A percentile compares a stretch with the other conserved stretches of the same genome.
phyloP scores from a whole-genome alignment of 2,329 filamentous ascomycete genomes.

The Ilyonectria destructans region DNA sequence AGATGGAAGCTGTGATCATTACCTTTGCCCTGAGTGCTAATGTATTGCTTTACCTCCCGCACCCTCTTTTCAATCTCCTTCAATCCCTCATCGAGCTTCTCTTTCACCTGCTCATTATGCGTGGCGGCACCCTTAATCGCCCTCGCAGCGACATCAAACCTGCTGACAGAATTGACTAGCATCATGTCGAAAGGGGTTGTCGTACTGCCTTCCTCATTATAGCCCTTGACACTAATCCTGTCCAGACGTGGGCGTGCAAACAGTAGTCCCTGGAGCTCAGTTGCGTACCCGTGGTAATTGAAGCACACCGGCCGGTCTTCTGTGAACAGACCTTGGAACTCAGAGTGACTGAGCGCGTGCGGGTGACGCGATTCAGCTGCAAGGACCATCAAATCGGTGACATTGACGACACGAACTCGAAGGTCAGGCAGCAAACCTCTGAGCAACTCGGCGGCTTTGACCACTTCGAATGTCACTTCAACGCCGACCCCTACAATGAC shows the following conservation, averaged over 20 bases:
- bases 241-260: conserved; percentile 70
- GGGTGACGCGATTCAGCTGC: conserved; percentile 70
- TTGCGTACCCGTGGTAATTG: conserved; percentile 78
- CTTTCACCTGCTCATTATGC: conserved; percentile 64
- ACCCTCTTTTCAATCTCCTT: conserved; percentile 66
- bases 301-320: conserved; percentile 70
- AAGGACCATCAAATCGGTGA: conserved; percentile 78
- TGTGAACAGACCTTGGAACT: conserved; percentile 73
- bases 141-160: conserved; percentile 72
- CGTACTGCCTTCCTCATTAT: conserved; percentile 77
- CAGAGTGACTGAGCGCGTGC: conserved; percentile 68
- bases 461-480: conserved; percentile 77
- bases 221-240: conserved; percentile 71
- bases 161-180: conserved; percentile 73
- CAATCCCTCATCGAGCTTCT: conserved; percentile 62
- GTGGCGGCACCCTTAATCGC: conserved; percentile 67
- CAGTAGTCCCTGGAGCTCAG: conserved; percentile 73
- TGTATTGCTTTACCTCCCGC: conserved; percentile 67
- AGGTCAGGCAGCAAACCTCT: conserved; percentile 66
- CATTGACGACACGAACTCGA: conserved; percentile 75
- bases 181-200: conserved; percentile 82
- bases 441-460: conserved; percentile 73
- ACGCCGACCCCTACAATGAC: conserved; percentile 77
- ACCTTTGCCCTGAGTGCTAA: conserved; percentile 68
- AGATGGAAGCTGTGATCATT: conserved; percentile 6